phyloP scores from a whole-genome alignment of 1,139 yeast species.

The Debaryomyces sp. region DNA sequence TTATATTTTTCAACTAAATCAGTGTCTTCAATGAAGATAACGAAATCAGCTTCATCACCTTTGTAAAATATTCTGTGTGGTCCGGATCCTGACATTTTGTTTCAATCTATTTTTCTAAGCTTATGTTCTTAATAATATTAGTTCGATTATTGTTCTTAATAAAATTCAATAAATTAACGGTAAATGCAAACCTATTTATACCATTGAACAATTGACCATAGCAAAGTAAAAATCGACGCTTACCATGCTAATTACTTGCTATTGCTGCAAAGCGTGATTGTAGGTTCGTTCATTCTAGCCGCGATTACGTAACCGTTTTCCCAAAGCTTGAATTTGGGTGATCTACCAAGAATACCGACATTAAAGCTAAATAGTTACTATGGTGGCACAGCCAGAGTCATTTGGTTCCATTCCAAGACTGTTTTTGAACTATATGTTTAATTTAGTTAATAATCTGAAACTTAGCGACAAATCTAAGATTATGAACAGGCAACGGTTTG shows the following conservation, averaged over 20 bases:
- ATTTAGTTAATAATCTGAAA: background rate
- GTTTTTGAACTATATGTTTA: background rate
- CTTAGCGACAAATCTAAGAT: background rate
- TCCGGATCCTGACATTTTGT: conserved; percentile 19
- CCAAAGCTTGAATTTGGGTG: background rate
- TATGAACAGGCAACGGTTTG: background rate
- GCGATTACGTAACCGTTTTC: background rate
- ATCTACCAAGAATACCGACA: background rate
- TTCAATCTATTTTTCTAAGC: background rate
- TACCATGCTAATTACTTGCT: background rate
- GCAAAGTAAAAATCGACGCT: background rate
- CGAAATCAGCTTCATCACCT: conserved; percentile 65
- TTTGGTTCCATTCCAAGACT: background rate
- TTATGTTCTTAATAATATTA: background rate
- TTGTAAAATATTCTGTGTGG: conserved; percentile 62
- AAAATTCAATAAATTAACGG: background rate
- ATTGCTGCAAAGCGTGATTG: conserved; percentile 8
- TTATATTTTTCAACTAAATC: conserved; percentile 52
- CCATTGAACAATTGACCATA: background rate
- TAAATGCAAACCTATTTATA: background rate
- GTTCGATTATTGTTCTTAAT: background rate
- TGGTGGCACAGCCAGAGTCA: background rate
- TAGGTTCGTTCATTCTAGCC: background rate
- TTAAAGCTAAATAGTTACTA: background rate
- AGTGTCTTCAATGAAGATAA: conserved; percentile 62